Evolutionary conservation across 1,139 yeast species (phyloP), one percentile per base, ranked within the genome.

Genomic region (Yamadazyma membranifaciens): DNA sequence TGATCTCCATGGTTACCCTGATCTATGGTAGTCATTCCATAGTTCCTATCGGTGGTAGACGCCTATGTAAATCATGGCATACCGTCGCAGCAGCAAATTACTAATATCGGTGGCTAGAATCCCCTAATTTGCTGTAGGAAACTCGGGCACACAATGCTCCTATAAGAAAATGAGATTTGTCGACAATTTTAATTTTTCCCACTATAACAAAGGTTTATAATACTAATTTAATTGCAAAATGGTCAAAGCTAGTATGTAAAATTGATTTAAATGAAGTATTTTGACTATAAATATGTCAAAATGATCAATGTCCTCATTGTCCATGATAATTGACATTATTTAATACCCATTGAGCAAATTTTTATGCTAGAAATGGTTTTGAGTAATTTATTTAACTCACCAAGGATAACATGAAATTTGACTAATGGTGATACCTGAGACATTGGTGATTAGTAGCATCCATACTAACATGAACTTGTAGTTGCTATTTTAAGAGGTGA

Each of bases 401-500:
- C 10, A 9, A 28, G 6, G 17, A 15, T 31, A 16, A 16, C 13
- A 12, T 28, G 14, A 28, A 25, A 25, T 25, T 25, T 25, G 11
- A 10, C 11, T 11, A 25, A 25, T 25, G 11, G n/a, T n/a, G n/a
- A n/a, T n/a, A n/a, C n/a, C n/a, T n/a, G n/a, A n/a, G n/a, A n/a
- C n/a, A n/a, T n/a, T n/a, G n/a, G n/a, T n/a, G n/a, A n/a, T n/a
- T n/a, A n/a, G n/a, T n/a, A n/a, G n/a, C n/a, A n/a, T n/a, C 11
- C 15, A 32, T 35, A 44, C 45, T 44, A 44, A 44, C 46, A 27
- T 20, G 24, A 7, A n/a, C 5, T 9, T 37, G n/a, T 67, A 80
- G 97, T 92, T 66, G 98, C 98, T 67, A 95, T 92, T 56, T 74
- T 92, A 57, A 88, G 95, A 75, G 98, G 98, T 57, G 96, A 89